Base-by-base conservation (phyloP, 805 yeast genomes). In the Kodamaea nitidulidarum region DNA sequence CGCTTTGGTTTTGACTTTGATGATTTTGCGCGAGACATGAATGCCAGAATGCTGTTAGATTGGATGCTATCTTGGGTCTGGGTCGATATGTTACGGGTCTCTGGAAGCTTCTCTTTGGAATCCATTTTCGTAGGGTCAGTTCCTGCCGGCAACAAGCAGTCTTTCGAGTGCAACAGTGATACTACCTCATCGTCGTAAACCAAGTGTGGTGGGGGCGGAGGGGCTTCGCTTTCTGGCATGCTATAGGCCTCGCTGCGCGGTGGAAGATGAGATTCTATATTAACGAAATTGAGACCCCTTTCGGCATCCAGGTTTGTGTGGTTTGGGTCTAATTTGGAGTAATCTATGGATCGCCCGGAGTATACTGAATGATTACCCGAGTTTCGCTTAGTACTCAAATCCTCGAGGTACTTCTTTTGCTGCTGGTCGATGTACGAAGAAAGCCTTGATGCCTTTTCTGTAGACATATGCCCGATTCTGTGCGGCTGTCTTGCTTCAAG, bases 171-270 rank as follows among this genome's bases (percentile, higher is more conserved):
- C 31, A 27, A 27, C 32, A 30, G 32, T 21, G 32, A 30, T 14
- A 16, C n/a, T 4, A 30, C 32, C n/a, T 30, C 32, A 6, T 28
- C 30, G 6, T 28, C 25, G 26, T 28, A 28, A 3, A 41, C 43
- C 7, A 42, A 15, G 35, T 55, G 63, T 15, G 56, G 55, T 2
- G 65, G 67, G n/a, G 58, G 56, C 4, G 55, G 49, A 7, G 65
- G 64, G 2, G 60, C 40, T 22, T 49, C 47, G 31, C 46, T 41
- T 12, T 45, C 49, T 7, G 21, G 28, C 11, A 35, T 38, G 15
- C 42, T 43, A 7, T 32, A 15, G 4, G 39, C 33, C 33, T 26
- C 30, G 16, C 36, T 25, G 5, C 14, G 34, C n/a, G 33, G 35
- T 7, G 12, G 18, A 17, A 21, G 22, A 8, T 20, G 22, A 20